Evolutionary conservation across 208 protist species (phyloP).

Genomic region (Ichthyophonus hoferi): DNA sequence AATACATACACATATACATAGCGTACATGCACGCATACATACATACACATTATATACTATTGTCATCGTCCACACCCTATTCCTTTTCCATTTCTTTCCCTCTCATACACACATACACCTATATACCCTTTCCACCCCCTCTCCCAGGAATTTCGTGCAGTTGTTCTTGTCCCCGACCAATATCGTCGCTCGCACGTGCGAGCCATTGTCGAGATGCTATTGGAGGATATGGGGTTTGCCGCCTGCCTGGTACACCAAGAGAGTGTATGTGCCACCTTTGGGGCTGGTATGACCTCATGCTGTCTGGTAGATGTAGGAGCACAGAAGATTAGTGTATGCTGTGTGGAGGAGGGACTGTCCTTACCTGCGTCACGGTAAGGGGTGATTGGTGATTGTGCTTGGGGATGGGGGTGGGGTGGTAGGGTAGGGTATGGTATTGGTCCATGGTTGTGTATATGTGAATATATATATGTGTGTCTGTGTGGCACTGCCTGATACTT

Average conservation of each 20-base stretch:
- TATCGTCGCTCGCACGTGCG: slow-evolving; percentile 3
- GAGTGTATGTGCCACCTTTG: slow-evolving; percentile 31
- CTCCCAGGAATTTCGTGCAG: not conserved
- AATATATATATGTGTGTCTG: not conserved
- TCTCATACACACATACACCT: not conserved
- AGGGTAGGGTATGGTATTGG: not conserved
- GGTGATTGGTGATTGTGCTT: not conserved
- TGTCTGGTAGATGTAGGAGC: slow-evolving; percentile 38
- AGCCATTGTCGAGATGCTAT: not conserved
- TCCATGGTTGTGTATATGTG: slow-evolving; percentile 4
- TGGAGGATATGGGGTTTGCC: slow-evolving; percentile 20
- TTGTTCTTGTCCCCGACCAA: slow-evolving; percentile 1
- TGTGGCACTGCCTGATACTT: no score
- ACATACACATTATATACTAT: not conserved
- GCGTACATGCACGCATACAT: slow-evolving; percentile 6
- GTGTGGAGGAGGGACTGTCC: slow-evolving; percentile 36
- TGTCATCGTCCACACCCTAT: not conserved
- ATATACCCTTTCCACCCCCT: not conserved
- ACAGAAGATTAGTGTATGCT: slow-evolving; percentile 25
- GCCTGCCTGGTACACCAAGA: slow-evolving; percentile 28
- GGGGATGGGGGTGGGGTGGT: not conserved
- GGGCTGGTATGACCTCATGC: slow-evolving; percentile 21
- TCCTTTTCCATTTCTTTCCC: not conserved
- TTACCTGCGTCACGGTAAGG: not conserved
- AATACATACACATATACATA: slow-evolving; percentile 9